Evolutionary conservation across 352 stramenopile species (phyloP), one percentile per base, ranked within the genome.

Genomic region (Phytopythium boreale): DNA sequence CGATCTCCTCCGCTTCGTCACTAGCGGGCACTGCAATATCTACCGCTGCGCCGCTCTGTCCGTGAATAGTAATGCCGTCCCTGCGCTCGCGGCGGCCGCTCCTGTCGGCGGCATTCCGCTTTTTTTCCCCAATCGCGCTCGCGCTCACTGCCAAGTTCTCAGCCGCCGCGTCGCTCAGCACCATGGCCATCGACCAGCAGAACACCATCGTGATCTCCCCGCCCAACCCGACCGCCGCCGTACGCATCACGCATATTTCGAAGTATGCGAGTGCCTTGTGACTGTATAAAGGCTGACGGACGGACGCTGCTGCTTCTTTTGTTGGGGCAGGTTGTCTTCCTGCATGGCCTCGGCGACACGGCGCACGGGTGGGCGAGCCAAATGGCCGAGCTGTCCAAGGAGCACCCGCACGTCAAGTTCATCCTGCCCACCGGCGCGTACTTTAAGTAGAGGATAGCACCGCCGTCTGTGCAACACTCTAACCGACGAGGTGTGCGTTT

Each of bases 301-400:
- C 36, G 50, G 8, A n/a, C 36, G 31, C 12, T 62, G 27, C 15
- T 51, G 31, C 41, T 29, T 39, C 24, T 11, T 34, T 22, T n/a
- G 11, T 19, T 9, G 31, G 26, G 5, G 26, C 47, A 84, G 69
- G 74, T 96, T 14, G 62, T 95, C 20, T 94, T 95, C 50, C 63
- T 89, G 47, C 95, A 99, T 58, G 96, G 96, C 6, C 72, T 98
- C 3, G 96, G 96, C 6, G 96, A 98, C 73, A 95, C 90, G 8
- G 84, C 90, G 6, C 86, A 97, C 61, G 87, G 88, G 39, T 97
- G 87, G 82, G 76, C 76, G 31, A 90, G 89, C 52, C 70, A 79
- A 4, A 90, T 94, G 73, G 57, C 51, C 4, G 64, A 72, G 64
- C 49, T 94, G 24, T 70, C 78, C 22, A 79, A 86, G 68, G 65